Percentiles rank a stretch among this genome's conserved stretches.
These are phyloP conservation scores for Coemansia sp. DNA, from an alignment of 192 early-diverging fungal genomes.

Conservation along the genomic window DNA sequence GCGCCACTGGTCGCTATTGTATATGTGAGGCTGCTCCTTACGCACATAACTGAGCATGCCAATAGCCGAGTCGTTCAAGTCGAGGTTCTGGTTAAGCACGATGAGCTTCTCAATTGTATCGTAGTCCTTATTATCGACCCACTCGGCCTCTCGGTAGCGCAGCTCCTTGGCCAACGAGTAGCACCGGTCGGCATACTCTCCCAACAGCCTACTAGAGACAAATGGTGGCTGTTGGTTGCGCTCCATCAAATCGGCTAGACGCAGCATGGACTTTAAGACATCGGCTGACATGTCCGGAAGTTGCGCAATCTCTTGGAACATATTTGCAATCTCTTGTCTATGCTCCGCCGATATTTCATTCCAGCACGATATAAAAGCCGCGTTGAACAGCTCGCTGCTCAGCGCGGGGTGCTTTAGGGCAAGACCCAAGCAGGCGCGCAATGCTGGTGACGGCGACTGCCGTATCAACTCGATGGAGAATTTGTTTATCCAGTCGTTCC, in stretches of 20 bases:
- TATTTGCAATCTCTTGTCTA: constrained; percentile 85
- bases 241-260: constrained; percentile 99
- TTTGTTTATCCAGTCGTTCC: constrained; percentile 93
- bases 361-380: constrained; percentile 98
- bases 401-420: constrained; percentile 81
- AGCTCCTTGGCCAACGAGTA: constrained; percentile 98
- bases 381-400: constrained; percentile 92
- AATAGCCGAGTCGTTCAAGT: constrained; percentile 95
- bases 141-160: constrained; percentile 97
- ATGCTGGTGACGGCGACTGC: constrained; percentile 95
- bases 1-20: constrained; percentile 91
- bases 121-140: constrained; percentile 78
- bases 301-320: constrained; percentile 81
- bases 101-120: constrained; percentile 91
- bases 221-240: constrained; percentile 94
- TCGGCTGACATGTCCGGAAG: constrained; percentile 89
- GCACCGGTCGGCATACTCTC: constrained; percentile 87
- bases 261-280: constrained; percentile 87
- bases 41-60: constrained; percentile 93
- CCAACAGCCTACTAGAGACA: constrained; percentile 89
- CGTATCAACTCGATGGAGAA: constrained; percentile 91
- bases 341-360: constrained; percentile 86
- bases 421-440: constrained; percentile 87
- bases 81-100: constrained; percentile 91
- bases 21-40: constrained; percentile 73